phyloP scores from a whole-genome alignment of 2,329 filamentous ascomycete genomes.

The Sordariomycetes sp. region DNA sequence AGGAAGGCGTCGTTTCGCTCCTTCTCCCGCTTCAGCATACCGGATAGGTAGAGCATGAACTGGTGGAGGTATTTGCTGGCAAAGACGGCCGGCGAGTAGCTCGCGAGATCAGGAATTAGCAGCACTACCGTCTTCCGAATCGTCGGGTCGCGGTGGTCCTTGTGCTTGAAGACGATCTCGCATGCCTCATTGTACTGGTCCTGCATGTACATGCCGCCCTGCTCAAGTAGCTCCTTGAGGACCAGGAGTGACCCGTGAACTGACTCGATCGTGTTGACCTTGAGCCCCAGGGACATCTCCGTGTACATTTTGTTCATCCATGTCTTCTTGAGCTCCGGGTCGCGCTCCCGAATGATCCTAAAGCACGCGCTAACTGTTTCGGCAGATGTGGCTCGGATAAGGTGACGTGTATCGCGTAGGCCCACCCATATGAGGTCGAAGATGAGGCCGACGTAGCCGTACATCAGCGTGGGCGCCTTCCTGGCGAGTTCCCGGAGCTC shows the following conservation, averaged over 20 bases:
- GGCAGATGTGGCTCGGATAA: constrained; percentile 84
- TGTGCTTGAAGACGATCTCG: constrained; percentile 83
- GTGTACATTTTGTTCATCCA: constrained; percentile 90
- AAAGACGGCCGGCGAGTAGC: constrained; percentile 86
- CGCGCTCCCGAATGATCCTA: constrained; percentile 86
- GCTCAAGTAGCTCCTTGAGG: constrained; percentile 81
- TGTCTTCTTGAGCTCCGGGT: constrained; percentile 70
- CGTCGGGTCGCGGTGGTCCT: constrained; percentile 79
- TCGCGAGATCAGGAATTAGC: constrained; percentile 83
- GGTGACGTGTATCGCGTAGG: constrained; percentile 73
- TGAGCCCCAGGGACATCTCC: constrained; percentile 69
- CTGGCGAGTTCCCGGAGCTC: constrained; percentile 81
- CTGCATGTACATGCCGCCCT: constrained; percentile 99
- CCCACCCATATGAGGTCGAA: constrained; percentile 96
- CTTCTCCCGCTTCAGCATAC: constrained; percentile 88
- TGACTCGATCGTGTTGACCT: constrained; percentile 68
- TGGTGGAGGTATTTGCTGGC: constrained; percentile 77
- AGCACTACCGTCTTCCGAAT: constrained; percentile 83
- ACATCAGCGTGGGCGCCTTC: constrained; percentile 90
- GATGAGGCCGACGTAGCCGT: constrained; percentile 86
- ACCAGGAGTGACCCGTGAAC: constrained; percentile 91
- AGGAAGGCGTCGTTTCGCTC: constrained; percentile 90
- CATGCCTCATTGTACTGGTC: constrained; percentile 84
- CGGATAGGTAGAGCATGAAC: constrained; percentile 93
- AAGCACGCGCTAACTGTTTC: constrained; percentile 93